Percentiles rank a stretch among this genome's conserved stretches.
Conservation (phyloP, 75 land plant genomes). For the Larix kaempferi region DNA sequence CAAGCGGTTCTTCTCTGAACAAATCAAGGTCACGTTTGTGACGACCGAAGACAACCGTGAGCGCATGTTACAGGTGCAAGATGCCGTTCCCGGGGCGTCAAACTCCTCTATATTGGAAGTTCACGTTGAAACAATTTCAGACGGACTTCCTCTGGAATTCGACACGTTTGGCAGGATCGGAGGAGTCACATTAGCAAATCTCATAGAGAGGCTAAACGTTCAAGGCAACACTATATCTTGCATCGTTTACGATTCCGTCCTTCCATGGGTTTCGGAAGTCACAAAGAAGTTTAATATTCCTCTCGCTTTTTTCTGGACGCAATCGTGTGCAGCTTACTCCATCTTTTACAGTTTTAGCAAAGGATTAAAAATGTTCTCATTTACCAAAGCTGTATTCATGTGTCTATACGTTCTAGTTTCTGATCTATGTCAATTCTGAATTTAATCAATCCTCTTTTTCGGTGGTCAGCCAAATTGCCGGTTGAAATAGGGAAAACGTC, state of each 20-base stretch:
- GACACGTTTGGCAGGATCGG: background rate
- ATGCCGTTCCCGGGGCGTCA: no score
- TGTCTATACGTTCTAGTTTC: no score
- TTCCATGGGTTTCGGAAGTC: conserved; percentile 59
- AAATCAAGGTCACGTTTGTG: conserved; percentile 15
- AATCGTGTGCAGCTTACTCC: conserved; percentile 45
- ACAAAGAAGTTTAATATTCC: conserved; percentile 36
- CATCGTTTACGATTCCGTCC: conserved; percentile 43
- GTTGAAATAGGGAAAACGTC: no score
- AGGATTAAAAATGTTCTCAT: no score
- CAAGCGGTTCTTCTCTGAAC: background rate
- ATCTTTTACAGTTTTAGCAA: conserved; percentile 13
- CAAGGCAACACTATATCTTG: conserved; percentile 32
- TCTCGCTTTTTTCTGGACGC: conserved; percentile 55
- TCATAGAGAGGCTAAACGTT: conserved; percentile 21
- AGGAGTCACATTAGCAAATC: conserved; percentile 6
- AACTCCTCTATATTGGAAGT: background rate
- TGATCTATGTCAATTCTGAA: no score
- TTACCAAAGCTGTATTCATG: no score
- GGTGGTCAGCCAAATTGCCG: no score
- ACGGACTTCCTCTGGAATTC: conserved; percentile 1
- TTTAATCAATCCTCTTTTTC: no score
- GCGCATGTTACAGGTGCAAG: background rate
- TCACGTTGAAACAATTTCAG: background rate
- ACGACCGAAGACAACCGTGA: background rate